A percentile compares a stretch with the other conserved stretches of the same genome.
Conservation (phyloP, 306 rosid species). For the Comarum palustre region DNA sequence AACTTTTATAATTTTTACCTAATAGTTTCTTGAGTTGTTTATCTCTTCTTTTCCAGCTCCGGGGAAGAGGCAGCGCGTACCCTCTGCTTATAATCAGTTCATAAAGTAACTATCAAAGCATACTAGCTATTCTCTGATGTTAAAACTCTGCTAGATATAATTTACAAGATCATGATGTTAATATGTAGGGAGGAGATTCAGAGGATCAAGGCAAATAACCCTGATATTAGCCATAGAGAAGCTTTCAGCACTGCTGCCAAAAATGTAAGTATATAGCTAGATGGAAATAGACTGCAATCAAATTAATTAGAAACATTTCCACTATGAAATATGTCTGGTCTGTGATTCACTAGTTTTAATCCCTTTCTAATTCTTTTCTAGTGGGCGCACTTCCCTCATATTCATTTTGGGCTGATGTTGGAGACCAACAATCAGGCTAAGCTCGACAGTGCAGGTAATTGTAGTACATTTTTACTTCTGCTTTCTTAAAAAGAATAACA, state of each 20-base stretch:
- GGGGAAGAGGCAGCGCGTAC: constrained; percentile 99
- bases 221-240: constrained; percentile 93
- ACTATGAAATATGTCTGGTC: neutral
- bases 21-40: constrained; percentile 11
- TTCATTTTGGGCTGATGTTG: constrained; percentile 92
- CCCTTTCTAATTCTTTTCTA: constrained; percentile 19
- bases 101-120: constrained; percentile 54
- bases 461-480: neutral
- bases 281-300: neutral
- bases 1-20: neutral
- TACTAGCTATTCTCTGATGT: neutral
- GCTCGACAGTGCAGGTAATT: constrained; percentile 66
- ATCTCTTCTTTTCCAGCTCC: constrained; percentile 78
- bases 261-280: constrained; percentile 43
- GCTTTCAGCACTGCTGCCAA: constrained; percentile 98
- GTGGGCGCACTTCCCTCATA: constrained; percentile 99
- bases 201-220: constrained; percentile 96
- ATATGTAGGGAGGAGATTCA: constrained; percentile 85
- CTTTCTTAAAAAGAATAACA: neutral
- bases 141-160: neutral
- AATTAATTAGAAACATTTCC: neutral
- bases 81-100: constrained; percentile 99
- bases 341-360: neutral
- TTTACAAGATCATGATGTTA: neutral
- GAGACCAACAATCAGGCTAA: constrained; percentile 81